Conservation (phyloP, 345 rosid genomes). For the sweet orange (Citrus sinensis) region DNA sequence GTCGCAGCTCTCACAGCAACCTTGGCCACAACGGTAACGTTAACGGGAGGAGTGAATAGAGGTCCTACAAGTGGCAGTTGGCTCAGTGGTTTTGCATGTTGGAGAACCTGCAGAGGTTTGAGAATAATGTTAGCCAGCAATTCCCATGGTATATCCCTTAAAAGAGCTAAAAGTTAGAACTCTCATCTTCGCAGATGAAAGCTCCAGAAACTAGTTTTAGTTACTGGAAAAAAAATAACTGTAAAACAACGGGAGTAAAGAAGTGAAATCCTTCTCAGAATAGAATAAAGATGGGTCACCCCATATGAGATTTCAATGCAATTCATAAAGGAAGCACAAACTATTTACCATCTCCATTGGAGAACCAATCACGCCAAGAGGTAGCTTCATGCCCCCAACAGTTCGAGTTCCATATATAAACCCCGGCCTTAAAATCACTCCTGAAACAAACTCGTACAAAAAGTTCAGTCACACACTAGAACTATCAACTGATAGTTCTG, state of each 20-base stretch:
- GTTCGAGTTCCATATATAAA: slow-evolving; percentile 88
- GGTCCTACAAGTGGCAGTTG: slow-evolving; percentile 59
- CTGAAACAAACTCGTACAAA: slow-evolving; percentile 32
- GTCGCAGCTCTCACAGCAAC: slow-evolving; percentile 59
- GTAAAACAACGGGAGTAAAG: not conserved
- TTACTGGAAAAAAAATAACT: not conserved
- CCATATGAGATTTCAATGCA: not conserved
- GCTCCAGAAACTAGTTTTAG: not conserved
- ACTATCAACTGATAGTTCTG: not conserved
- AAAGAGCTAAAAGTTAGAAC: not conserved
- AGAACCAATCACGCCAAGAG: slow-evolving; percentile 78
- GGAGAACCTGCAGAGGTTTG: slow-evolving; percentile 37
- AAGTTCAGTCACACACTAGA: not conserved
- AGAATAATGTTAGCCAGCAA: not conserved
- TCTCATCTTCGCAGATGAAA: not conserved
- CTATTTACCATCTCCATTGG: slow-evolving; percentile 83
- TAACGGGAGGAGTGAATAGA: slow-evolving; percentile 52
- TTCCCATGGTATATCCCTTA: not conserved
- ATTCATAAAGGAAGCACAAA: not conserved
- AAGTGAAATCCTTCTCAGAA: not conserved
- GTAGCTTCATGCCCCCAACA: slow-evolving; percentile 76
- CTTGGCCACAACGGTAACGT: slow-evolving; percentile 43
- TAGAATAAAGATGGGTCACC: not conserved
- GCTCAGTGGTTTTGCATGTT: slow-evolving; percentile 46
- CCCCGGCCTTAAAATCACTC: slow-evolving; percentile 91